Evolutionary conservation across 495 filamentous ascomycete species (phyloP).

Genomic region (Penicillium robsamsonii): DNA sequence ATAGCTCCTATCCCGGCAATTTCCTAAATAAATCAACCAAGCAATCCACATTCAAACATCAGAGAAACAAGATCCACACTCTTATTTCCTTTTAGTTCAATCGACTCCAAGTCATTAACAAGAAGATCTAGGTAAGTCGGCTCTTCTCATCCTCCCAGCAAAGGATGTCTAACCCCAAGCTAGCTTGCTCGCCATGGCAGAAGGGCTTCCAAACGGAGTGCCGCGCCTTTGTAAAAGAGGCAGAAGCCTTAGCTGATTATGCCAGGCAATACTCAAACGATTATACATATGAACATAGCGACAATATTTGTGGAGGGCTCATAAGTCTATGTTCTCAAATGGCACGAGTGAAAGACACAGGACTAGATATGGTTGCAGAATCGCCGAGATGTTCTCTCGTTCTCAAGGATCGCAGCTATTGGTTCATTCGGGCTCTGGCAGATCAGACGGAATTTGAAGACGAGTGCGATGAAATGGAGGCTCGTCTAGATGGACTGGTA

Average conservation of each 20-base stretch:
- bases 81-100: background rate
- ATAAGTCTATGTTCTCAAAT: background rate
- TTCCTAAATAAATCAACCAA: background rate
- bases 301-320: background rate
- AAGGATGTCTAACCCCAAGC: background rate
- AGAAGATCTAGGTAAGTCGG: background rate
- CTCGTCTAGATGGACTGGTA: background rate
- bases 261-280: background rate
- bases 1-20: background rate
- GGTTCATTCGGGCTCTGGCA: background rate
- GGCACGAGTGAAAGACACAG: background rate
- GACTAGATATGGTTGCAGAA: background rate
- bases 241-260: background rate
- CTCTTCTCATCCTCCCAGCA: background rate
- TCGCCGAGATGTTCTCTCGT: background rate
- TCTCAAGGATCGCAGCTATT: background rate
- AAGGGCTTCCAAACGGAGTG: background rate
- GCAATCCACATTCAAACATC: background rate
- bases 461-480: background rate
- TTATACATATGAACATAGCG: background rate
- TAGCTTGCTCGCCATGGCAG: background rate
- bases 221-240: background rate
- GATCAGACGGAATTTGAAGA: conserved; percentile 3
- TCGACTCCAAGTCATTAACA: background rate
- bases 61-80: background rate